Base-by-base conservation (phyloP, 2,329 filamentous ascomycete genomes). In the Beauveria sp. region DNA sequence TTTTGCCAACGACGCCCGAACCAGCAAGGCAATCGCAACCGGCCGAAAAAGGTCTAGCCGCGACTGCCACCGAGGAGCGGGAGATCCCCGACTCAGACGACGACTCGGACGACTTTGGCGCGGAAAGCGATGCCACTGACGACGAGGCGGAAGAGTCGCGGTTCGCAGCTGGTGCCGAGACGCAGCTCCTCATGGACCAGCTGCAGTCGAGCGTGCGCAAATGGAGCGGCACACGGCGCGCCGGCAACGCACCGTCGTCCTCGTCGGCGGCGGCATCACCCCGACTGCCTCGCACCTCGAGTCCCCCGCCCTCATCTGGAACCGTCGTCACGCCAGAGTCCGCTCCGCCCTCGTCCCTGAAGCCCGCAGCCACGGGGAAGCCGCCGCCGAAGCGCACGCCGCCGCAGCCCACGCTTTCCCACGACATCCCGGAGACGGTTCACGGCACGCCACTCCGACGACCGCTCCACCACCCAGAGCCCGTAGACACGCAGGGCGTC, bases 1-100 rank as follows among this genome's bases (percentile, higher is more conserved):
- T 16, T 3, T 7, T 12, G 2, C 57, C 40, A 6, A 28, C 7
- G 18, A 46, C 26, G 9, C 52, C 51, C 8, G 34, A n/a, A 31
- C 5, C n/a, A n/a, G 43, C 43, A 5, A 22, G 40, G 28, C 31
- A 18, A 43, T 24, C 40, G 18, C 26, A 9, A 8, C 28, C 45
- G 3, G 26, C 34, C 20, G 28, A n/a, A 10, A 10, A 24, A 51
- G 43, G 9, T 20, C 3, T 18, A 24, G n/a, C n/a, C 14, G 28
- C 38, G 46, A 10, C 38, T 43, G 16, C 26, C 62, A 46, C 49
- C 63, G 38, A 46, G 16, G 61, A 63, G 61, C 59, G 53, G 18
- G 79, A 81, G 62, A 81, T 83, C 34, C 78, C 80, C 0, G 80
- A 83, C 63, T 81, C 80, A 1, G 80, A 83, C 43, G 79, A 77